phyloP scores from a whole-genome alignment of 768 basidiomycete genomes.

The Lentinula boryana region DNA sequence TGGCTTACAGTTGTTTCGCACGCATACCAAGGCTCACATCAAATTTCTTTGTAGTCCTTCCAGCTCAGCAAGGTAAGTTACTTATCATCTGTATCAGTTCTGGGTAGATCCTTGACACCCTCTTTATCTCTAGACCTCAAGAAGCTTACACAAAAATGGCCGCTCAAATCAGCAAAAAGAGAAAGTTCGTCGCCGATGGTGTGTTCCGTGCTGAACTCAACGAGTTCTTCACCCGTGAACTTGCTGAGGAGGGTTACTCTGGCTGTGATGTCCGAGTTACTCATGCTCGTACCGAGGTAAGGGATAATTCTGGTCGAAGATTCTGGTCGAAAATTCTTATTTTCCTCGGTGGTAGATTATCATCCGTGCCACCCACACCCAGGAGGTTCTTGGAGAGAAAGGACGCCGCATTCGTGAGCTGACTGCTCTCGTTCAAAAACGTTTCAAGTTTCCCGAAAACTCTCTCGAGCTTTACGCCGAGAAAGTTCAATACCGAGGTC shows the following conservation, averaged over 20 bases:
- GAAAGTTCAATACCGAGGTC: conserved; percentile 97
- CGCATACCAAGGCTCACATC: background rate
- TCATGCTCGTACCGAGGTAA: conserved; percentile 95
- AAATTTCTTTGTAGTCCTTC: background rate
- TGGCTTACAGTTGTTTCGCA: background rate
- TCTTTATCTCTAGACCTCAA: background rate
- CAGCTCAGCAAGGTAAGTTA: background rate
- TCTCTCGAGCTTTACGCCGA: conserved; percentile 98
- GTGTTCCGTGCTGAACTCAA: conserved; percentile 99
- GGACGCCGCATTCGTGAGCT: conserved; percentile 99
- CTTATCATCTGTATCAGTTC: background rate
- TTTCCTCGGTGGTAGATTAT: conserved; percentile 66
- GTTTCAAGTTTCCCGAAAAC: conserved; percentile 99
- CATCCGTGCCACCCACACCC: conserved; percentile 99
- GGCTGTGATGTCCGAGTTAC: conserved; percentile 99
- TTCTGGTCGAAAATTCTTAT: background rate
- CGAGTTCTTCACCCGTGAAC: conserved; percentile 98
- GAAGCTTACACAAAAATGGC: conserved; percentile 51
- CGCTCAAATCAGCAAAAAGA: conserved; percentile 92
- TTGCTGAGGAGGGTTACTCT: conserved; percentile 99
- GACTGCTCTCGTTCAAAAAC: conserved; percentile 96
- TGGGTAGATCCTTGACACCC: background rate
- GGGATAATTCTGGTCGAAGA: background rate
- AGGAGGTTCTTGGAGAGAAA: conserved; percentile 98
- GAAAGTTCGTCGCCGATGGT: conserved; percentile 98